Evolutionary conservation across 1,284 basidiomycete genomes (phyloP).

Genomic region (Pisolithus thermaeus): DNA sequence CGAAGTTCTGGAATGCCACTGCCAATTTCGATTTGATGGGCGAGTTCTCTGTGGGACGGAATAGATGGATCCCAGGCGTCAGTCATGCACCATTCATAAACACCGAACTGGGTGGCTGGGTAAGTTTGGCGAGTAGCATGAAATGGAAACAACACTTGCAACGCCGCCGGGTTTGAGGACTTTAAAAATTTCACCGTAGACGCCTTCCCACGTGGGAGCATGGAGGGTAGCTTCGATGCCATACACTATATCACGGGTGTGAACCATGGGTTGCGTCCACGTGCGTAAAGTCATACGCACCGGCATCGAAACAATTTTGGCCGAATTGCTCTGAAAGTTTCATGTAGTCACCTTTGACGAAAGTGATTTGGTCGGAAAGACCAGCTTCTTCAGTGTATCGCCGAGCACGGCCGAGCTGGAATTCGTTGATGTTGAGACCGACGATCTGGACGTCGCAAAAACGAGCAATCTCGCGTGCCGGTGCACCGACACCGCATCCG

Average conservation of each 20-base stretch:
- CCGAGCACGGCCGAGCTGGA: conserved; percentile 84
- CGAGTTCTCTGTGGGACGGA: conserved; percentile 87
- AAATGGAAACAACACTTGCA: no score
- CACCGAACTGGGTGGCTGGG: conserved; percentile 70
- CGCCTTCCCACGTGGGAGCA: no score
- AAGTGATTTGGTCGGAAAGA: conserved; percentile 74
- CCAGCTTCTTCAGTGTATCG: conserved; percentile 81
- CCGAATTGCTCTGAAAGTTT: conserved; percentile 91
- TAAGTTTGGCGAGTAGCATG: conserved; percentile 45
- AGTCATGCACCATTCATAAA: conserved; percentile 99
- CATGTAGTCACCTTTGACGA: conserved; percentile 95
- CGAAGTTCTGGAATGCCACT: conserved; percentile 99
- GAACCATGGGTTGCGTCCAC: neutral
- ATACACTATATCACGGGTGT: conserved; percentile 47
- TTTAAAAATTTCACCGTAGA: no score
- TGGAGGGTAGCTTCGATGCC: no score
- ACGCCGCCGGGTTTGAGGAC: no score
- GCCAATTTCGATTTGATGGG: conserved; percentile 87
- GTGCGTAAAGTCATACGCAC: conserved; percentile 35
- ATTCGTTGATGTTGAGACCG: conserved; percentile 97
- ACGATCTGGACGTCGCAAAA: conserved; percentile 86
- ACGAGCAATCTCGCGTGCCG: conserved; percentile 90
- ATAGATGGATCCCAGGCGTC: conserved; percentile 87
- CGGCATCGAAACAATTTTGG: conserved; percentile 91
- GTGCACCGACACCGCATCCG: conserved; percentile 96